Evolutionary conservation across 1,139 yeast species (phyloP).

Genomic region (Candida sp.): DNA sequence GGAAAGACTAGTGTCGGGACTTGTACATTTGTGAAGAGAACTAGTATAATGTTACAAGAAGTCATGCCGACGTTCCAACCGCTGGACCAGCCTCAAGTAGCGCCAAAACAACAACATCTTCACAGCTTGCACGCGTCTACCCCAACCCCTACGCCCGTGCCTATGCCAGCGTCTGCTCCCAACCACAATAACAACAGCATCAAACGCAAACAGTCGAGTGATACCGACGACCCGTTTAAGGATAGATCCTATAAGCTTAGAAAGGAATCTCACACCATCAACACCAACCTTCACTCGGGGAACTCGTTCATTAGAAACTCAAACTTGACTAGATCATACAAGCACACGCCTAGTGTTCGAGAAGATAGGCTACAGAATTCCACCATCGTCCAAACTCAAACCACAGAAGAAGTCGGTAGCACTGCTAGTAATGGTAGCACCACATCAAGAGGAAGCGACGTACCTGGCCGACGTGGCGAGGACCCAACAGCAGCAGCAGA

Average conservation of each 20-base stretch:
- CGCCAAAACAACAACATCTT: conserved; percentile 1
- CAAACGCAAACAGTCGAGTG: conserved; percentile 21
- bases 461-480: too few relatives aligned
- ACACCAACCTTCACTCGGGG: neutral
- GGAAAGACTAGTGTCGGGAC: too few relatives aligned
- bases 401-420: neutral
- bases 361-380: conserved; percentile 1
- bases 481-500: neutral
- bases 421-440: neutral
- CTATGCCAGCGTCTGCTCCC: neutral
- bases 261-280: neutral
- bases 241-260: conserved; percentile 19
- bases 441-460: too few relatives aligned
- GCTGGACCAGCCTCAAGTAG: conserved; percentile 3
- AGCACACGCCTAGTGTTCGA: neutral
- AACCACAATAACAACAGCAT: neutral
- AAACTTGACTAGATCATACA: conserved; percentile 9
- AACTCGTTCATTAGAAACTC: conserved; percentile 10
- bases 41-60: neutral
- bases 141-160: neutral
- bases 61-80: conserved; percentile 1
- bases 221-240: conserved; percentile 30
- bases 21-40: too few relatives aligned
- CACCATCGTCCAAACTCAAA: neutral
- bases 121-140: conserved; percentile 5